Conservation (phyloP, 352 stramenopile genomes). For the Phytophthora chlamydospora region DNA sequence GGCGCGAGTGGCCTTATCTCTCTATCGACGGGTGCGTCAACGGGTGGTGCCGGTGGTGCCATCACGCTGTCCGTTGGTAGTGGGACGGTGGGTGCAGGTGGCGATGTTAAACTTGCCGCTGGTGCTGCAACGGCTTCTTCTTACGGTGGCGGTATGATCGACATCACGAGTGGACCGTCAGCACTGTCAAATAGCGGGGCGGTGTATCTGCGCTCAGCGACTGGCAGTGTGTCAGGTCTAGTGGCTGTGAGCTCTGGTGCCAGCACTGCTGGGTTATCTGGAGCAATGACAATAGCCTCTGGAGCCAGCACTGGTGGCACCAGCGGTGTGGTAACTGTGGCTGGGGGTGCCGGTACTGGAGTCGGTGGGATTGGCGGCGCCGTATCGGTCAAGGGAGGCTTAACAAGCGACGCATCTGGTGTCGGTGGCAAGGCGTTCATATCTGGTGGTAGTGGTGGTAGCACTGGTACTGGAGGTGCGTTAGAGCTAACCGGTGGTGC, state of each 20-base stretch:
- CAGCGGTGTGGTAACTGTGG: constrained; percentile 51
- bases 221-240: constrained; percentile 33
- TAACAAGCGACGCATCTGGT: constrained; percentile 14
- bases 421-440: constrained; percentile 23
- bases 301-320: constrained; percentile 33
- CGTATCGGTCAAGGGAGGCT: constrained; percentile 34
- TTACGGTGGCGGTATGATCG: constrained; percentile 46
- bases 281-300: constrained; percentile 46
- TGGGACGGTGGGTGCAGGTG: constrained; percentile 47
- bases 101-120: constrained; percentile 47
- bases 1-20: constrained; percentile 32
- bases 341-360: constrained; percentile 36
- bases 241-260: constrained; percentile 30
- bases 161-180: constrained; percentile 41
- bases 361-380: constrained; percentile 35
- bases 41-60: constrained; percentile 46
- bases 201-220: constrained; percentile 41
- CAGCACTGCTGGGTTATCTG: constrained; percentile 36
- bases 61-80: constrained; percentile 53
- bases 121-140: constrained; percentile 36
- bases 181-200: constrained; percentile 43
- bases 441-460: constrained; percentile 20
- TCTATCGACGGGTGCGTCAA: constrained; percentile 51
- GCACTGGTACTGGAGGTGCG: constrained; percentile 17
- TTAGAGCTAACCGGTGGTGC: constrained; percentile 21